Conservation (phyloP, 2,329 filamentous ascomycete genomes). For the Aurifilum marmelostoma region DNA sequence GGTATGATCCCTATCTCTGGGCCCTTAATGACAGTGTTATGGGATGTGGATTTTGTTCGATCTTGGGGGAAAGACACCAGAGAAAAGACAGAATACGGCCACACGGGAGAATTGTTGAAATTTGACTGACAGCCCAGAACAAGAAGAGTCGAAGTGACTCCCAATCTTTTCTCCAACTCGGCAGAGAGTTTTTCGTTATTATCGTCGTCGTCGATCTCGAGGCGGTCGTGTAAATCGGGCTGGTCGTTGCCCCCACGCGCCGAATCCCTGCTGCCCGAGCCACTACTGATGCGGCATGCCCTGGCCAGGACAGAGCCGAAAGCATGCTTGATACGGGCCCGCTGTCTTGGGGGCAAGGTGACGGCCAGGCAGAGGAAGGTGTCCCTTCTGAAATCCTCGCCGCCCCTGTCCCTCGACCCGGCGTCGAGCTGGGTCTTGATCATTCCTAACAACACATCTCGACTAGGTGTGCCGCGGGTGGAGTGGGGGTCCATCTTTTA, state of each 20-base stretch:
- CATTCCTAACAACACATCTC: slow-evolving; percentile 24
- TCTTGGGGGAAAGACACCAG: neutral
- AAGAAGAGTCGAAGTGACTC: slow-evolving; percentile 26
- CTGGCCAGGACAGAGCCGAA: slow-evolving; percentile 24
- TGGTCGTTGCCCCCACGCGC: slow-evolving; percentile 11
- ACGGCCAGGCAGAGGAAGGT: slow-evolving; percentile 30
- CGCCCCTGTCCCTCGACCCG: slow-evolving; percentile 11
- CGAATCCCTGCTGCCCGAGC: slow-evolving; percentile 26
- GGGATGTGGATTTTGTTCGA: neutral
- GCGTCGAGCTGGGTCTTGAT: slow-evolving; percentile 26
- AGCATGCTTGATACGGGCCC: slow-evolving; percentile 20
- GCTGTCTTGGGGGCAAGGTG: slow-evolving; percentile 26
- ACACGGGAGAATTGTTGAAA: neutral
- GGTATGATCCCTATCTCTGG: neutral
- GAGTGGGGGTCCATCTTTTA: slow-evolving; percentile 27
- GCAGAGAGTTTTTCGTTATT: slow-evolving; percentile 1
- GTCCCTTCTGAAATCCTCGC: slow-evolving; percentile 26
- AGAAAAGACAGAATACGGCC: neutral
- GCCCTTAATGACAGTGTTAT: neutral
- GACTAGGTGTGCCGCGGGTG: slow-evolving; percentile 19
- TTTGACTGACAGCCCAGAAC: slow-evolving; percentile 28
- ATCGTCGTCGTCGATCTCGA: neutral
- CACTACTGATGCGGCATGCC: slow-evolving; percentile 17
- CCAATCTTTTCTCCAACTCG: slow-evolving; percentile 24
- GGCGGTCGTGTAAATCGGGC: slow-evolving; percentile 10